Percentiles rank a stretch among this genome's conserved stretches.
Conservation (phyloP, 1,284 basidiomycete species). For the Ganoderma meredithae region DNA sequence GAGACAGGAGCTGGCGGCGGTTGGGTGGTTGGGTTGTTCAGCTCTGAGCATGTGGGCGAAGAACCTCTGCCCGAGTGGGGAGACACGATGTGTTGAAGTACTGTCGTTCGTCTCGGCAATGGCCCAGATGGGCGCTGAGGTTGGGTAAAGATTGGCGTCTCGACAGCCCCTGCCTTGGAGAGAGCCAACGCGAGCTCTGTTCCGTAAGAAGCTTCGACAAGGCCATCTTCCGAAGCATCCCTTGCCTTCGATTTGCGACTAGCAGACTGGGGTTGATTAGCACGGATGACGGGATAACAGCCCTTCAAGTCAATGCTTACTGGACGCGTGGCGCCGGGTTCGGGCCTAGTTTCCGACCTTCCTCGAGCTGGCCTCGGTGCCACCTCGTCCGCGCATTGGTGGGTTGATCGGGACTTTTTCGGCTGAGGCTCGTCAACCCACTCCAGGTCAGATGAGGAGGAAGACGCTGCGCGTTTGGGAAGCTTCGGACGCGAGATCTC, state of each 20-base stretch:
- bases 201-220: constrained; percentile 11
- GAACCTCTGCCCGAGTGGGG: constrained; percentile 10
- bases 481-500: not conserved
- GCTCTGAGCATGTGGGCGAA: not conserved
- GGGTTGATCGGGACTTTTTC: not conserved
- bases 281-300: not conserved
- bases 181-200: constrained; percentile 12
- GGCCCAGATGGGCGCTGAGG: not conserved
- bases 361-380: not conserved
- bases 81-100: constrained; percentile 5
- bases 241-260: not conserved
- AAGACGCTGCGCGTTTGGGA: not conserved
- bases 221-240: not conserved
- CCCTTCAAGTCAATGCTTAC: not conserved
- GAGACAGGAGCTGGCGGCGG: not conserved
- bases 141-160: constrained; percentile 13
- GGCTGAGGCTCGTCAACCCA: not conserved
- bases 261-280: constrained; percentile 4
- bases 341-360: not conserved
- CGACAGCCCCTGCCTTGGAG: not conserved
- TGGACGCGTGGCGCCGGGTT: not conserved
- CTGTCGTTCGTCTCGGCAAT: not conserved
- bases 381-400: too few relatives aligned
- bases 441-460: not conserved
- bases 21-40: not conserved